Conservation (phyloP, 345 rosid genomes). For the Eucalyptus pauciflora region DNA sequence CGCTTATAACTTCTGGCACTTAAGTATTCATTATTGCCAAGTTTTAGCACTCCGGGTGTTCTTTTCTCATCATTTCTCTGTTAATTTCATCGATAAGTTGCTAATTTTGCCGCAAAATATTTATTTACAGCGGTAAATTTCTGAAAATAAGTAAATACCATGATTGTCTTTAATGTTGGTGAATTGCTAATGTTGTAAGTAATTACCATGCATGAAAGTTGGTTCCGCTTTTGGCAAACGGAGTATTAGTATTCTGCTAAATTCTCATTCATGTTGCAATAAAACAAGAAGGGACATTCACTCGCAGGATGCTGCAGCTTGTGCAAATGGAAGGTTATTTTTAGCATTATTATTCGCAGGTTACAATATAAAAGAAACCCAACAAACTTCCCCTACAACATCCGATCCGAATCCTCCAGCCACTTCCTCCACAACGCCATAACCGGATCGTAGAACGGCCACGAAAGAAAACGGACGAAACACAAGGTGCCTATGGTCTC, state of each 20-base stretch:
- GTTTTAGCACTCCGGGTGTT: rapidly evolving
- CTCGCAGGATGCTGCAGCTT: neutral
- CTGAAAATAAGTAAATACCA: neutral
- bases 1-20: too few relatives aligned
- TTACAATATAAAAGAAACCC: neutral
- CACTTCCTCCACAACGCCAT: neutral
- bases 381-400: neutral
- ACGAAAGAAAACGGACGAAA: neutral
- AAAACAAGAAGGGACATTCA: neutral
- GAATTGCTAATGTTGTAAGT: neutral
- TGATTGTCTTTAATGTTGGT: neutral
- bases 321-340: neutral
- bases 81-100: neutral
- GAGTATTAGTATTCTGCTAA: neutral
- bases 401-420: neutral
- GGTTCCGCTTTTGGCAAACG: neutral
- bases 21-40: rapidly evolving
- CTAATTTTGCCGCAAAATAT: neutral
- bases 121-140: neutral
- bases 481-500: neutral
- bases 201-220: neutral
- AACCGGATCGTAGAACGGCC: neutral
- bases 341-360: neutral
- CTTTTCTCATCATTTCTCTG: too few relatives aligned
- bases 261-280: neutral